These are phyloP conservation scores for Cryomyces antarcticus DNA, from an alignment of 495 filamentous ascomycete genomes.

Conservation along the genomic window DNA sequence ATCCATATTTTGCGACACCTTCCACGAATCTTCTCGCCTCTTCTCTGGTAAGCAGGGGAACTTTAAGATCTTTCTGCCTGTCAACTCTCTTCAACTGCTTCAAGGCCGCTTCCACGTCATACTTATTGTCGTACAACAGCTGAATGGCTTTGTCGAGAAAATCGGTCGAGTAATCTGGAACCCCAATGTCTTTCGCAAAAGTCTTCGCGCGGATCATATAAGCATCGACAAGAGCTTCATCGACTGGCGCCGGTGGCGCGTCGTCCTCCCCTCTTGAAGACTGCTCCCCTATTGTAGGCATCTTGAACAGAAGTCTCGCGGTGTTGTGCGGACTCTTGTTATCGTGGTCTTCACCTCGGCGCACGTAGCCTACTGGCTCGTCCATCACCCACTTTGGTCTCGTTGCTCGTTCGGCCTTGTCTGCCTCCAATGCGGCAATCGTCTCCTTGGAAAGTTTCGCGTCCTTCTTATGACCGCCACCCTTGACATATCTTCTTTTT, in stretches of 20 bases:
- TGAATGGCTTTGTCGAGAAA: slow-evolving; percentile 72
- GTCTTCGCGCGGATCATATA: slow-evolving; percentile 52
- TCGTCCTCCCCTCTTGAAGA: slow-evolving; percentile 35
- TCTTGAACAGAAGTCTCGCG: slow-evolving; percentile 39
- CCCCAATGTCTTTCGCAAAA: slow-evolving; percentile 38
- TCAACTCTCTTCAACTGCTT: slow-evolving; percentile 42
- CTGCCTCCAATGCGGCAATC: slow-evolving; percentile 56
- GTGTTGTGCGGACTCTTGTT: slow-evolving; percentile 33
- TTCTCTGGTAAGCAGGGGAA: slow-evolving; percentile 57
- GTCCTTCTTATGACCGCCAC: slow-evolving; percentile 41
- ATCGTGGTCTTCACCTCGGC: slow-evolving; percentile 56
- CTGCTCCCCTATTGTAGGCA: slow-evolving; percentile 21
- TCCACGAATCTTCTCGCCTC: slow-evolving; percentile 86
- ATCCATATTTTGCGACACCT: slow-evolving; percentile 74
- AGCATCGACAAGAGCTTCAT: slow-evolving; percentile 40
- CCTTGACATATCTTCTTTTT: slow-evolving; percentile 54
- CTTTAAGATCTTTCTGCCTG: slow-evolving; percentile 58
- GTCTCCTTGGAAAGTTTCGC: slow-evolving; percentile 60
- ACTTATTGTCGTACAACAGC: slow-evolving; percentile 48
- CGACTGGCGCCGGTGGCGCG: slow-evolving; percentile 18
- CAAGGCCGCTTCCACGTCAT: slow-evolving; percentile 53
- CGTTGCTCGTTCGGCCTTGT: slow-evolving; percentile 53
- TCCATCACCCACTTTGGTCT: slow-evolving; percentile 88
- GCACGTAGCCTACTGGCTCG: slow-evolving; percentile 68
- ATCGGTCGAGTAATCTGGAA: slow-evolving; percentile 57